Percentiles rank a stretch among this genome's conserved stretches.
phyloP scores from a whole-genome alignment of 73 alveolate species.

The Paramecium sexaurelia region DNA sequence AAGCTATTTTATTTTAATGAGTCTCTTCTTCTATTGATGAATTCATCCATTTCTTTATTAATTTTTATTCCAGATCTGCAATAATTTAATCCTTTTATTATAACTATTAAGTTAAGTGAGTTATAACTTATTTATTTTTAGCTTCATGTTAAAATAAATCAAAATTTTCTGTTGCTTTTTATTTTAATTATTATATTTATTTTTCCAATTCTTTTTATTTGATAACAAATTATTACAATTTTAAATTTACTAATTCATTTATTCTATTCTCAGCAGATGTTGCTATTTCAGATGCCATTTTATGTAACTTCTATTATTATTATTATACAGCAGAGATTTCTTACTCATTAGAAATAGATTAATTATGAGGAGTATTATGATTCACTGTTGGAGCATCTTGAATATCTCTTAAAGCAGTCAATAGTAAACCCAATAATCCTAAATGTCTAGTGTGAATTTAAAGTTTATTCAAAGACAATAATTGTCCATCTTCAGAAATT shows the following conservation, averaged over 20 bases:
- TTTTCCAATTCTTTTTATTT: conserved; percentile 21
- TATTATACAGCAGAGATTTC: not conserved
- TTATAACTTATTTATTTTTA: not conserved
- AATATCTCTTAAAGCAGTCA: conserved; percentile 53
- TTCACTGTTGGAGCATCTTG: not conserved
- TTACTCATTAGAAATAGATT: not conserved
- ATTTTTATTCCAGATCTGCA: conserved; percentile 17
- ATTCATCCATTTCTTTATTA: not conserved
- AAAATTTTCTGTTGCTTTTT: not conserved
- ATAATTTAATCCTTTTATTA: conserved; percentile 10
- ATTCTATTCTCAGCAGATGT: not conserved
- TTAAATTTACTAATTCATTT: not conserved
- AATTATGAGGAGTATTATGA: not conserved
- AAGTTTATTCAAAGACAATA: not conserved
- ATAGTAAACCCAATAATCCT: conserved; percentile 20
- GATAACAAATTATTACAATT: not conserved
- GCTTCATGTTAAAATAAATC: conserved; percentile 46
- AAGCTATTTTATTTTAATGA: not conserved
- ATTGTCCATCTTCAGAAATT: conserved; percentile 49
- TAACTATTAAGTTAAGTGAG: not conserved
- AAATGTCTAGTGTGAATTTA: conserved; percentile 24
- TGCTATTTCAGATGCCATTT: not conserved
- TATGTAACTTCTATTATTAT: not conserved
- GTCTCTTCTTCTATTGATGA: conserved; percentile 31
- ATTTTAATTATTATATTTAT: not conserved